phyloP scores from a whole-genome alignment of 768 basidiomycete genomes.

The Tricholoma hemisulphureum region DNA sequence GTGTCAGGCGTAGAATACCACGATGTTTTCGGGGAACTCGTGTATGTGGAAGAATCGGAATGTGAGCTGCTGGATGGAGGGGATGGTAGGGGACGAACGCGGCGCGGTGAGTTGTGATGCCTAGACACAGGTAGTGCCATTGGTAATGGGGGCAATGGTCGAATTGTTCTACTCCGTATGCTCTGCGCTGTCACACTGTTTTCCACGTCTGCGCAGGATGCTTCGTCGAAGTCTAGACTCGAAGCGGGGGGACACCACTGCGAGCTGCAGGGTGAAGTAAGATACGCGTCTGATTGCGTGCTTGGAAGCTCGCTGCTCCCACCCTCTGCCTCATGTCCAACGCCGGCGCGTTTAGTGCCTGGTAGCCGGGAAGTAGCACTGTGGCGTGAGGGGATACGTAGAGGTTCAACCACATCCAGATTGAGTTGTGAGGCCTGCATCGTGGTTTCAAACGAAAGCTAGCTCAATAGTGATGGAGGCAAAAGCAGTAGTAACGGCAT shows the following conservation, averaged over 20 bases:
- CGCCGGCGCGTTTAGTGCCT: not conserved
- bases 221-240: not conserved
- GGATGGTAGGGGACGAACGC: conserved; percentile 15
- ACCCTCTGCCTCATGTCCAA: not conserved
- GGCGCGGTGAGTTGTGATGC: not conserved
- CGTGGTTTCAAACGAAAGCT: not conserved
- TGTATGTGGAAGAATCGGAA: not conserved
- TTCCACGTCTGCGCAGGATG: not conserved
- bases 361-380: not conserved
- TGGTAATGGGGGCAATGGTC: conserved; percentile 19
- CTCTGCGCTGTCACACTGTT: not conserved
- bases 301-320: not conserved
- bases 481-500: not conserved
- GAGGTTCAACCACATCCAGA: not conserved
- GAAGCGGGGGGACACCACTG: not conserved
- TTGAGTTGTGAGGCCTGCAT: not conserved
- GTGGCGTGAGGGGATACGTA: not conserved
- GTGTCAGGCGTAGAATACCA: not conserved
- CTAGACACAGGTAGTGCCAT: not conserved
- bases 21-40: not conserved
- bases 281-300: not conserved
- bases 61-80: conserved; percentile 7
- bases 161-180: not conserved
- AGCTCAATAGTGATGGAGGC: not conserved
- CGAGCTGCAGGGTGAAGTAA: not conserved